Evolutionary conservation across 208 protist genomes (phyloP).

Genomic region (Porcisia hertigi): DNA sequence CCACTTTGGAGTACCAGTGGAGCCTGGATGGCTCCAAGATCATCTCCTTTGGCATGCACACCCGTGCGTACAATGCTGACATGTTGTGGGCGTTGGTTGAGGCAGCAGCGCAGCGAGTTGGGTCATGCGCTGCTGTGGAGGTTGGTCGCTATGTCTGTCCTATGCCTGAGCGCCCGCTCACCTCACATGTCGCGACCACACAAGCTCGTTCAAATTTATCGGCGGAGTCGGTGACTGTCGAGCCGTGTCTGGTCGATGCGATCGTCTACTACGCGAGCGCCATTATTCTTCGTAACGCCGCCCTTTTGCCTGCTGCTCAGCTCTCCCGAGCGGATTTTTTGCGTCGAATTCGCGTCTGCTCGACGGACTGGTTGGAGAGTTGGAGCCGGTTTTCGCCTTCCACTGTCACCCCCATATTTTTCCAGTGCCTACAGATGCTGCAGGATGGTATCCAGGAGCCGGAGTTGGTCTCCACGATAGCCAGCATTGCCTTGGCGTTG

Average conservation of each 20-base stretch:
- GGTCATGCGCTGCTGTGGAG: constrained; percentile 29
- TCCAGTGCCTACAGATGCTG: constrained; percentile 54
- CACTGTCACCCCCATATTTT: constrained; percentile 33
- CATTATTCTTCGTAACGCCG: constrained; percentile 63
- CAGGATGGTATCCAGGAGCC: constrained; percentile 38
- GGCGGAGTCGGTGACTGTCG: background rate
- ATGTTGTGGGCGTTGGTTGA: constrained; percentile 38
- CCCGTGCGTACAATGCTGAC: constrained; percentile 48
- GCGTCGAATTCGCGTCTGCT: constrained; percentile 54
- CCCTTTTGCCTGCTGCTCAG: constrained; percentile 34
- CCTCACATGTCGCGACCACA: constrained; percentile 6
- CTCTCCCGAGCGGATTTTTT: constrained; percentile 45
- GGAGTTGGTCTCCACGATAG: constrained; percentile 51
- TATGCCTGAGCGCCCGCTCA: constrained; percentile 27
- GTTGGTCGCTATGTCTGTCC: constrained; percentile 43
- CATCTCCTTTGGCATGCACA: constrained; percentile 34
- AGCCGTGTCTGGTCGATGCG: constrained; percentile 50
- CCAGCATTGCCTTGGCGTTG: constrained; percentile 57
- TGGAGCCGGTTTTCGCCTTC: constrained; percentile 40
- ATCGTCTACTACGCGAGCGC: constrained; percentile 77
- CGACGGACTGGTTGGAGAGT: constrained; percentile 58
- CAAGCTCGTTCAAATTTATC: background rate
- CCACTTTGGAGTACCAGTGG: constrained; percentile 51
- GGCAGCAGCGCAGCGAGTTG: constrained; percentile 12
- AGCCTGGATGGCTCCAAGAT: constrained; percentile 43